Evolutionary conservation across 768 basidiomycete species (phyloP).

Genomic region (Trametopsis cervina): DNA sequence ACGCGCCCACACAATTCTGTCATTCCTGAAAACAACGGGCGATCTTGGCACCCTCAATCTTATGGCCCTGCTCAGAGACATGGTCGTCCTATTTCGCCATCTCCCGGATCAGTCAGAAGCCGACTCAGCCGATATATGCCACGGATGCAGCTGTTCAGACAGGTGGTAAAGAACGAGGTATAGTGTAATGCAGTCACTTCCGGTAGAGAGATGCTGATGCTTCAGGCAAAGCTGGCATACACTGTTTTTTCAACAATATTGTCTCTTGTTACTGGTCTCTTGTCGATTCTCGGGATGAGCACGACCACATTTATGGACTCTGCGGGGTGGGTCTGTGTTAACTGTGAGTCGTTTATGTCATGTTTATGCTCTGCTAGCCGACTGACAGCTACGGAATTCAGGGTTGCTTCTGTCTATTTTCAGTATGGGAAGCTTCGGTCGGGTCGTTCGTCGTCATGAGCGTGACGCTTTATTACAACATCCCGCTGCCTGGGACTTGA

Average conservation of each 20-base stretch:
- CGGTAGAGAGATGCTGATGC: neutral
- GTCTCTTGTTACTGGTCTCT: constrained; percentile 40
- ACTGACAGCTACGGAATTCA: constrained; percentile 20
- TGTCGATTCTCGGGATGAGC: constrained; percentile 45
- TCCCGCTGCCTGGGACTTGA: constrained; percentile 34
- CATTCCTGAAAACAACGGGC: constrained; percentile 7
- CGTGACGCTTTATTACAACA: constrained; percentile 46
- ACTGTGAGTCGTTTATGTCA: constrained; percentile 35
- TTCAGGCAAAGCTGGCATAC: constrained; percentile 47
- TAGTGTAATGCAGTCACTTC: constrained; percentile 9
- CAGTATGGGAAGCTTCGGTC: constrained; percentile 52
- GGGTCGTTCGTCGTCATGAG: constrained; percentile 57
- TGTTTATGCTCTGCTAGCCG: neutral
- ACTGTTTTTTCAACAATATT: constrained; percentile 45
- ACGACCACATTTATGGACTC: constrained; percentile 38
- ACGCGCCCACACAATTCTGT: constrained; percentile 16
- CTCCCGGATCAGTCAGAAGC: constrained; percentile 24
- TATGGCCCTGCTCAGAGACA: neutral
- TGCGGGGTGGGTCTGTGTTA: constrained; percentile 45
- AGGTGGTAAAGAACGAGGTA: constrained; percentile 61
- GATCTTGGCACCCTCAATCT: neutral
- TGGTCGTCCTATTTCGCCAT: neutral
- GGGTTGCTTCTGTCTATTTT: constrained; percentile 52
- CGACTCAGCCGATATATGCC: constrained; percentile 43
- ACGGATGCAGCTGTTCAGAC: constrained; percentile 44